Evolutionary conservation across 2,329 filamentous ascomycete species (phyloP).

Genomic region (Hortaea werneckii): DNA sequence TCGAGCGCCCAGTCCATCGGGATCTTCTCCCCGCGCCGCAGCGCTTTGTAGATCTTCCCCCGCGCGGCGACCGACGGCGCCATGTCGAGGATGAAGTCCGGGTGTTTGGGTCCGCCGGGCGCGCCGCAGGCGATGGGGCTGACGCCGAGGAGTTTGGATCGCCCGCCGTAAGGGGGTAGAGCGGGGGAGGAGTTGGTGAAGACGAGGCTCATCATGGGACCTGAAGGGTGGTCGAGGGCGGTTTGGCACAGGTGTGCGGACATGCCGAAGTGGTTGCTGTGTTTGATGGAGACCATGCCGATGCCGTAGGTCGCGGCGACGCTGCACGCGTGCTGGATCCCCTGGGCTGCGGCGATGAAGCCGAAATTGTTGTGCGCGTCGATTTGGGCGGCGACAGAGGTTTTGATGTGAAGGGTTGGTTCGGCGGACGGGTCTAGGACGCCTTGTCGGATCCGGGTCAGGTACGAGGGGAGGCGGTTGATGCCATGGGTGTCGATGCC

Average conservation of each 20-base stretch:
- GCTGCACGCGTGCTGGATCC: slow-evolving; percentile 57
- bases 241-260: slow-evolving; percentile 70
- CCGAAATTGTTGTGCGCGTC: slow-evolving; percentile 64
- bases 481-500: slow-evolving; percentile 73
- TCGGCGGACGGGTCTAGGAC: slow-evolving; percentile 53
- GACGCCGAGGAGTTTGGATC: slow-evolving; percentile 59
- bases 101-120: slow-evolving; percentile 46
- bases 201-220: slow-evolving; percentile 48
- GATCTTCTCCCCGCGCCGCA: slow-evolving; percentile 58
- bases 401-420: slow-evolving; percentile 51
- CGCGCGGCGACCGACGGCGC: slow-evolving; percentile 58
- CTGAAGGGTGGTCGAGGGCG: slow-evolving; percentile 46
- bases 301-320: slow-evolving; percentile 58
- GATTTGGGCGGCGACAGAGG: slow-evolving; percentile 60
- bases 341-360: slow-evolving; percentile 57
- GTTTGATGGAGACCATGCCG: slow-evolving; percentile 64
- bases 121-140: slow-evolving; percentile 68
- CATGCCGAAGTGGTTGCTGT: slow-evolving; percentile 80
- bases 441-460: slow-evolving; percentile 59
- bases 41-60: slow-evolving; percentile 65
- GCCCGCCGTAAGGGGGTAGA: slow-evolving; percentile 60
- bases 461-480: slow-evolving; percentile 69
- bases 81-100: slow-evolving; percentile 66
- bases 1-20: slow-evolving; percentile 67
- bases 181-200: slow-evolving; percentile 57